Evolutionary conservation across 768 basidiomycete species (phyloP).

Genomic region (Tubosaeta sp.): DNA sequence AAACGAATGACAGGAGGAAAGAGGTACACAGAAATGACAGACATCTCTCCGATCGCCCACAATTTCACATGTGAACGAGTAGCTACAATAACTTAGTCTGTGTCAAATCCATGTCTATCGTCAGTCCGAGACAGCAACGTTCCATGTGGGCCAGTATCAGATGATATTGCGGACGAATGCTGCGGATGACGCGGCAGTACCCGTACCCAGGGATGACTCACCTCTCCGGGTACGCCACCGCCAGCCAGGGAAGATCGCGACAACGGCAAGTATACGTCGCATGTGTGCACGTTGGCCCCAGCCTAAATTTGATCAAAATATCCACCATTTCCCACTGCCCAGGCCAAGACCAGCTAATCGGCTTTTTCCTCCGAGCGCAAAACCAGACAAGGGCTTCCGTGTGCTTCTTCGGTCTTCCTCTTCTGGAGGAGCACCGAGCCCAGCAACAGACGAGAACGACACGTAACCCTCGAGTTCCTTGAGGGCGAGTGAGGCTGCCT

Average conservation of each 20-base stretch:
- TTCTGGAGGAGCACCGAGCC: slow-evolving; percentile 58
- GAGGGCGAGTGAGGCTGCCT: slow-evolving; percentile 55
- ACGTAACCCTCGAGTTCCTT: slow-evolving; percentile 59
- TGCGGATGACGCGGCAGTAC: slow-evolving; percentile 5
- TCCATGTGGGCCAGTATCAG: slow-evolving; percentile 8
- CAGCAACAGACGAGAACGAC: slow-evolving; percentile 63
- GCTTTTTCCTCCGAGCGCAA: slow-evolving; percentile 16
- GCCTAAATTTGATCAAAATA: slow-evolving; percentile 17
- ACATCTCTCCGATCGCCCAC: slow-evolving; percentile 6
- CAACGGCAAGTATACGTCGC: slow-evolving; percentile 8
- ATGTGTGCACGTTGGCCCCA: slow-evolving; percentile 1
- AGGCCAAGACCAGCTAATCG: slow-evolving; percentile 24
- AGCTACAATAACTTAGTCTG: slow-evolving; percentile 18
- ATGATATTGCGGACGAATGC: slow-evolving; percentile 1
- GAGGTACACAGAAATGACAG: slow-evolving; percentile 8
- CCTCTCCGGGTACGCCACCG: slow-evolving; percentile 10
- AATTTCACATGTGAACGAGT: slow-evolving; percentile 4
- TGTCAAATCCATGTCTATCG: slow-evolving; percentile 21
- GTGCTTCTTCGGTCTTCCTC: slow-evolving; percentile 33
- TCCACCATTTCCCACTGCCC: slow-evolving; percentile 32
- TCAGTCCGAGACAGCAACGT: slow-evolving; percentile 7
- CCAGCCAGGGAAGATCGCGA: slow-evolving; percentile 1
- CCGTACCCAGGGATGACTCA: slow-evolving; percentile 21
- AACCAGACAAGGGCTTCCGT: slow-evolving; percentile 14
- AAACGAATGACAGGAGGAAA: slow-evolving; percentile 12